These are phyloP conservation scores for Euphorbia schlechtendalii DNA, from an alignment of 441 rosid genomes.

Conservation along the genomic window DNA sequence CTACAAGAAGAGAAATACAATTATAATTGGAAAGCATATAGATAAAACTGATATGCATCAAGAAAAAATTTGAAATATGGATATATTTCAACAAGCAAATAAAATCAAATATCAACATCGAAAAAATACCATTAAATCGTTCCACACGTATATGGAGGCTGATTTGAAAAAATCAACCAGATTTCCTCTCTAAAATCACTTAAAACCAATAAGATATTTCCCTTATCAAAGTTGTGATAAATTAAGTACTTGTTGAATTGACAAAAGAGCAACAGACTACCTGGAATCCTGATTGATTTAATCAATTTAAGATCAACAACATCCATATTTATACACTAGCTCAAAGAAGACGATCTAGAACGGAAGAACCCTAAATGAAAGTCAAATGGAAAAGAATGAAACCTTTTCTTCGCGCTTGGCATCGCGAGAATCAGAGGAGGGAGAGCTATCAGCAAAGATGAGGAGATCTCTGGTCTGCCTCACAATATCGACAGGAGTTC, in stretches of 20 bases:
- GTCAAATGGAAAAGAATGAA: no score
- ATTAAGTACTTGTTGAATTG: no score
- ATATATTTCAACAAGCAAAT: background rate
- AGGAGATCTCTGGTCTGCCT: constrained; percentile 91
- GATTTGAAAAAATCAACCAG: no score
- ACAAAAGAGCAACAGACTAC: background rate
- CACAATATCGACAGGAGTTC: constrained; percentile 76
- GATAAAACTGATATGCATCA: background rate
- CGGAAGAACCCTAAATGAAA: background rate
- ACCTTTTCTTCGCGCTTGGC: constrained; percentile 91
- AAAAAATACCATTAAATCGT: no score
- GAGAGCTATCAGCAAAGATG: constrained; percentile 32
- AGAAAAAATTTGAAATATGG: background rate
- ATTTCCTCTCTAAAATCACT: no score
- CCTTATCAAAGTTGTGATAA: background rate
- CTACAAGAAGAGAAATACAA: constrained; percentile 36
- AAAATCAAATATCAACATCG: no score
- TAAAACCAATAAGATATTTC: background rate
- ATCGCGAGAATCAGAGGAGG: constrained; percentile 45
- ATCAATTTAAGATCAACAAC: background rate
- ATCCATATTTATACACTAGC: background rate
- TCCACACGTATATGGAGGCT: no score
- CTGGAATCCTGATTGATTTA: background rate
- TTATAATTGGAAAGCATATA: background rate
- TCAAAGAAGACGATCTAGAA: no score